phyloP scores from a whole-genome alignment of 2,329 filamentous ascomycete genomes.

The Aureobasidium sp. region DNA sequence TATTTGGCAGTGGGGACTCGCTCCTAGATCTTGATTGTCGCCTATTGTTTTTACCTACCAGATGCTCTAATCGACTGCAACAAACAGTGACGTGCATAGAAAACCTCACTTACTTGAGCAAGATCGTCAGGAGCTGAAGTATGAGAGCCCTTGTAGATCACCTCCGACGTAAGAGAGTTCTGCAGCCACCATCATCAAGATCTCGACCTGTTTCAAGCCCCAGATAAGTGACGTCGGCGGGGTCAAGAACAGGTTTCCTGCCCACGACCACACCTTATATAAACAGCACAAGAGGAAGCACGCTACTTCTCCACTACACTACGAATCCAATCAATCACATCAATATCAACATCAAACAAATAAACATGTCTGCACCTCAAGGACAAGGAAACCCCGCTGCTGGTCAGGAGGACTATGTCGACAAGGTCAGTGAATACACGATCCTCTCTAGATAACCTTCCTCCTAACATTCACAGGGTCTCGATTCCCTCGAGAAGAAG shows the following conservation, averaged over 20 bases:
- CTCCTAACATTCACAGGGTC: constrained; percentile 13
- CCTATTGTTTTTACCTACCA: background rate
- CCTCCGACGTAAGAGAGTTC: background rate
- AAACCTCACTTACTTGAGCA: background rate
- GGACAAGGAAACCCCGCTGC: background rate
- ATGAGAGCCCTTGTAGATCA: background rate
- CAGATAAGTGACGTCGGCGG: background rate
- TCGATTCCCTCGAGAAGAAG: constrained; percentile 20
- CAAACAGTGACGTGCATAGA: background rate
- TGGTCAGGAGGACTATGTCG: constrained; percentile 24
- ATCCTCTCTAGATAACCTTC: background rate
- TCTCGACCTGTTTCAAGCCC: background rate
- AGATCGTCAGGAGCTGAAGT: background rate
- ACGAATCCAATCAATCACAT: background rate
- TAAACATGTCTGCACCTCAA: constrained; percentile 15
- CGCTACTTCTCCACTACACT: background rate
- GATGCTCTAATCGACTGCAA: background rate
- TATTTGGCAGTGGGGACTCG: background rate
- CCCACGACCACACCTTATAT: background rate
- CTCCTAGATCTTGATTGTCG: background rate
- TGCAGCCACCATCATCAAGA: background rate
- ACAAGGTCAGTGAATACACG: constrained; percentile 21
- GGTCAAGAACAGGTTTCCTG: background rate
- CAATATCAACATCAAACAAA: background rate
- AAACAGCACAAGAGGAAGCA: background rate